These are phyloP conservation scores for Beauveria scarabaeidicola DNA, from an alignment of 2,329 filamentous ascomycete genomes.

Conservation along the genomic window DNA sequence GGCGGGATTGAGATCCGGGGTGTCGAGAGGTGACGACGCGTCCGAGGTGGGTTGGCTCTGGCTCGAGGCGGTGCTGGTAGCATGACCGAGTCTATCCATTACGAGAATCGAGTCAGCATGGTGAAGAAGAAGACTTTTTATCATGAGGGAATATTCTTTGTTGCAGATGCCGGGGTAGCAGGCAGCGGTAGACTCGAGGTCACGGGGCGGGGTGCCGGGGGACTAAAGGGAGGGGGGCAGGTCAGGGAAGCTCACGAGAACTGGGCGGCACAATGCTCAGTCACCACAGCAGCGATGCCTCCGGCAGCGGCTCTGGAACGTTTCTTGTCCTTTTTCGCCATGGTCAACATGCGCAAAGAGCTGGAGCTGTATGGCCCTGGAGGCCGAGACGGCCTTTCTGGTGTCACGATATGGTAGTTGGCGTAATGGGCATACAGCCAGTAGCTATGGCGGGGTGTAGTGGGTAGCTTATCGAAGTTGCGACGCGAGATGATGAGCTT, in stretches of 20 bases:
- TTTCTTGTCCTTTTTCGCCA: slow-evolving; percentile 43
- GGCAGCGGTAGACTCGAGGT: slow-evolving; percentile 12
- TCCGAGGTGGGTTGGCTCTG: slow-evolving; percentile 31
- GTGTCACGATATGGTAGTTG: slow-evolving; percentile 5
- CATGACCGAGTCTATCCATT: slow-evolving; percentile 22
- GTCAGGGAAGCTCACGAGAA: slow-evolving; percentile 36
- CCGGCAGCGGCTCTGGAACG: slow-evolving; percentile 44
- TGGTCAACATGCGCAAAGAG: slow-evolving; percentile 1
- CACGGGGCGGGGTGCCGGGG: slow-evolving; percentile 16
- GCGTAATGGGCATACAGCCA: slow-evolving; percentile 31
- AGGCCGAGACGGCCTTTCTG: not conserved
- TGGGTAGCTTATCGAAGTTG: not conserved
- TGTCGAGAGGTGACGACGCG: slow-evolving; percentile 36
- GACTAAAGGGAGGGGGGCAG: slow-evolving; percentile 20
- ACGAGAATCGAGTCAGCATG: not conserved
- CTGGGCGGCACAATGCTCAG: slow-evolving; percentile 42
- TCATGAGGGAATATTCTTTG: not conserved
- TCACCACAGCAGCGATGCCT: slow-evolving; percentile 45
- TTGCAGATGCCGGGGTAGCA: not conserved
- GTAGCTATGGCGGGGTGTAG: slow-evolving; percentile 11
- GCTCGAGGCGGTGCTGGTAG: slow-evolving; percentile 23
- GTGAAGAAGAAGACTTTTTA: not conserved
- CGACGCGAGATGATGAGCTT: not conserved
- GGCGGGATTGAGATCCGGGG: slow-evolving; percentile 36
- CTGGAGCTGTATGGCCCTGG: slow-evolving; percentile 11